phyloP scores from a whole-genome alignment of 805 yeast genomes.

The Wickerhamiella kurtzmanii region DNA sequence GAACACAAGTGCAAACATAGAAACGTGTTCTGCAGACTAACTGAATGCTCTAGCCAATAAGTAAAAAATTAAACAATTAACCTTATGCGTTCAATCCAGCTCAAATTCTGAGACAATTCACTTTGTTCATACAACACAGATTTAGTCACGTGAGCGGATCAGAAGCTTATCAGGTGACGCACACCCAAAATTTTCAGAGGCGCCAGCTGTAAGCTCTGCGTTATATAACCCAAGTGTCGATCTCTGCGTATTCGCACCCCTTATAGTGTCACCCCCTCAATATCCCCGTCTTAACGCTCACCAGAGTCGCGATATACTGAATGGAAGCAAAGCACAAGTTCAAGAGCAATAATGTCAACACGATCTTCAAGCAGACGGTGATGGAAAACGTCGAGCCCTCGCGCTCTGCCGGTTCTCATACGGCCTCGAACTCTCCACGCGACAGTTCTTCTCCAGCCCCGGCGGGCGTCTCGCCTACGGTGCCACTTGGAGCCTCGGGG shows the following conservation, averaged over 20 bases:
- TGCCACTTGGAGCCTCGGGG: background rate
- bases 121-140: too few relatives aligned
- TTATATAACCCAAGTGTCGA: background rate
- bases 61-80: too few relatives aligned
- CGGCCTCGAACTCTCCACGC: conserved; percentile 1
- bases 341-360: conserved; percentile 27
- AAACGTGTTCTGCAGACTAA: too few relatives aligned
- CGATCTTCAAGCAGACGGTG: conserved; percentile 19
- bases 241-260: background rate
- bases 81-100: too few relatives aligned
- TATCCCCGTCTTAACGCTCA: background rate
- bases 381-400: conserved; percentile 2
- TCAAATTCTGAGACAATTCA: too few relatives aligned
- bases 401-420: conserved; percentile 2
- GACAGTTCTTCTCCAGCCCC: conserved; percentile 9
- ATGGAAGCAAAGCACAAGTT: conserved; percentile 22
- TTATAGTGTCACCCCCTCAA: background rate
- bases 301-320: background rate
- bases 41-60: too few relatives aligned
- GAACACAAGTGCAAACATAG: too few relatives aligned
- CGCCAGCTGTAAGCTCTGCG: background rate
- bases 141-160: background rate
- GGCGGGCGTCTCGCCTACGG: background rate
- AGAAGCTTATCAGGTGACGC: background rate
- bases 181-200: background rate